A percentile compares a stretch with the other conserved stretches of the same genome.
phyloP scores from a whole-genome alignment of 2,329 filamentous ascomycete species.

The Penicillium sumatraense region DNA sequence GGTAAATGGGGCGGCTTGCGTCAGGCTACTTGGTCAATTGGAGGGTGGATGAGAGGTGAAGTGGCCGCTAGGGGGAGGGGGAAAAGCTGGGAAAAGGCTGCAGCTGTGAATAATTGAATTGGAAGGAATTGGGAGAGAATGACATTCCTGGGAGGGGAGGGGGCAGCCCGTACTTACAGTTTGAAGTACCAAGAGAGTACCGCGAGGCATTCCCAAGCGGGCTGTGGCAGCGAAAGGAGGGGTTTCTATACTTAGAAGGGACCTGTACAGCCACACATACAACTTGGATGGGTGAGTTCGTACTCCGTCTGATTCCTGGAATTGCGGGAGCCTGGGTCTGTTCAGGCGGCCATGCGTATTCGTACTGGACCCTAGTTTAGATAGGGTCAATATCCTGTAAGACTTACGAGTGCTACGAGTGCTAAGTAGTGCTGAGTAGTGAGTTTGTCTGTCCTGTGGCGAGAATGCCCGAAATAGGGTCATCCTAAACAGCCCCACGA shows the following conservation, averaged over 20 bases:
- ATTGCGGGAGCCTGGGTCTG: slow-evolving; percentile 9
- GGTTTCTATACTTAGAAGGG: slow-evolving; percentile 26
- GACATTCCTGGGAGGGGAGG: neutral
- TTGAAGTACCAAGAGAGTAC: slow-evolving; percentile 6
- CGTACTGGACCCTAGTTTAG: neutral
- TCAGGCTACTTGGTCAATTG: neutral
- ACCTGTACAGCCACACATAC: neutral
- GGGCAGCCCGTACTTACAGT: neutral
- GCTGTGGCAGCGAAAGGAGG: slow-evolving; percentile 1
- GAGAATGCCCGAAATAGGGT: neutral
- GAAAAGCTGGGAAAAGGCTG: neutral
- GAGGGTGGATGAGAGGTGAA: neutral
- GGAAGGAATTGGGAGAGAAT: neutral
- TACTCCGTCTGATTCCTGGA: too few relatives aligned
- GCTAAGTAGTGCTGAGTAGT: too few relatives aligned
- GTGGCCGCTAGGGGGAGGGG: neutral
- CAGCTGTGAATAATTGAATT: neutral
- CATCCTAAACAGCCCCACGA: neutral
- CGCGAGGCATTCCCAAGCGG: neutral
- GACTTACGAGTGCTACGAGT: too few relatives aligned
- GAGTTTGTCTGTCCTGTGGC: neutral
- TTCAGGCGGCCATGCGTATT: neutral
- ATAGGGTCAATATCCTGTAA: neutral
- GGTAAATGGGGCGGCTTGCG: slow-evolving; percentile 6
- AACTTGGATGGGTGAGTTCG: too few relatives aligned